phyloP scores from a whole-genome alignment of 2,329 filamentous ascomycete species.

The Fusarium kyushuense region DNA sequence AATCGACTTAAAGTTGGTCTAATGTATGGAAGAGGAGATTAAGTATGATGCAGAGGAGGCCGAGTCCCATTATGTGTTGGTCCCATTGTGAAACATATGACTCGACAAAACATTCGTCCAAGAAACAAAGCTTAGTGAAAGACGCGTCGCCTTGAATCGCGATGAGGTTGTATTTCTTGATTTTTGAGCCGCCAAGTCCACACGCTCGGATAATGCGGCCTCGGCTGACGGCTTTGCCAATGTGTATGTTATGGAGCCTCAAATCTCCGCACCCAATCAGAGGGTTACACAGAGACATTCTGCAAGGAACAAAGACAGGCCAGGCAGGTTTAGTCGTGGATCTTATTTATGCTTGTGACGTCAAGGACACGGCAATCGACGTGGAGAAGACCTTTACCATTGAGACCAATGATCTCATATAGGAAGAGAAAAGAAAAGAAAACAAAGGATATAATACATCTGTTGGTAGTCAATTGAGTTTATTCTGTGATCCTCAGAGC shows the following conservation, averaged over 20 bases:
- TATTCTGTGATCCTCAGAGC: background rate
- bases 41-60: constrained; percentile 1
- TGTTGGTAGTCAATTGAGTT: background rate
- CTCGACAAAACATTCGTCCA: background rate
- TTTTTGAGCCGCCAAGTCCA: constrained; percentile 31
- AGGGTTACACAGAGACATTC: background rate
- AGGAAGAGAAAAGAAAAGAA: background rate
- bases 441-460: constrained; percentile 4
- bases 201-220: constrained; percentile 34
- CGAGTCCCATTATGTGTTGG: background rate
- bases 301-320: constrained; percentile 28
- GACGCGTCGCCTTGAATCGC: constrained; percentile 9
- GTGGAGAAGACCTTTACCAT: background rate
- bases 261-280: constrained; percentile 41
- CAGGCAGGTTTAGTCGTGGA: constrained; percentile 28
- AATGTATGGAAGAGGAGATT: background rate
- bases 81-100: constrained; percentile 2
- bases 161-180: constrained; percentile 20
- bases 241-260: constrained; percentile 18
- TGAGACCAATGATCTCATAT: constrained; percentile 34
- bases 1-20: background rate
- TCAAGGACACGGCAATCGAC: constrained; percentile 19
- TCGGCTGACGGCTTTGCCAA: constrained; percentile 23
- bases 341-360: constrained; percentile 28
- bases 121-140: background rate